Base-by-base conservation (phyloP, 192 early-diverging fungal species). In the Anaeromyces robustus region DNA sequence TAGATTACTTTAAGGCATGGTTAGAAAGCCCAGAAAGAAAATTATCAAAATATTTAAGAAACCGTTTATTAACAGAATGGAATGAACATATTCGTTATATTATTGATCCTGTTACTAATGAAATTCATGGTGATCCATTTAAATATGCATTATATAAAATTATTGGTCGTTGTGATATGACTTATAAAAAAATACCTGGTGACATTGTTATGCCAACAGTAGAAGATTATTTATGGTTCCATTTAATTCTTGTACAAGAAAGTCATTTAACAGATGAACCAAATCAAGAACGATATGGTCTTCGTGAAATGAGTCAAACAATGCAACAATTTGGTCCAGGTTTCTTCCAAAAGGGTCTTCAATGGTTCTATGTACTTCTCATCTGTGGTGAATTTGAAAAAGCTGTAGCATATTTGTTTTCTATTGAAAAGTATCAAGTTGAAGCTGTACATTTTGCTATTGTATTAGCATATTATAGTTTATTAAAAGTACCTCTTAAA, bases 221-320 rank as follows among this genome's bases (percentile, higher is more conserved):
- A 4, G 95, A 99, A 83, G 97, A 99, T 81, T 98, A 95, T 83
- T 82, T 98, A 43, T 99, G 98, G 98, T 80, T 96, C 12, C 92
- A 94, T 85, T 87, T 97, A 43, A 89, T 89, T 82, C 87, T 95
- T 32, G 84, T 94, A 18, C 87, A 89, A n/a, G 94, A 96, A 80
- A 43, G 82, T 19, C 29, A 29, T 3, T 81, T 81, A 26, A 83
- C 86, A 77, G 91, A 89, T 29, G 84, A 87, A 34, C 19, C 83
- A 19, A 43, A 77, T 29, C 22, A 87, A 77, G 94, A 95, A 77
- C 84, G 86, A 17, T 93, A 90, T 84, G 88, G 89, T 22, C 86
- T 97, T 28, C 83, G 85, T 0, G 91, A 94, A 77, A 86, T 97
- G 78, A 92, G 94, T 82, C 79, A 81, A 31, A 80, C 86, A 43